These are phyloP conservation scores for Ensete ventricosum DNA, from an alignment of 176 grass and related monocot genomes.

Conservation along the genomic window DNA sequence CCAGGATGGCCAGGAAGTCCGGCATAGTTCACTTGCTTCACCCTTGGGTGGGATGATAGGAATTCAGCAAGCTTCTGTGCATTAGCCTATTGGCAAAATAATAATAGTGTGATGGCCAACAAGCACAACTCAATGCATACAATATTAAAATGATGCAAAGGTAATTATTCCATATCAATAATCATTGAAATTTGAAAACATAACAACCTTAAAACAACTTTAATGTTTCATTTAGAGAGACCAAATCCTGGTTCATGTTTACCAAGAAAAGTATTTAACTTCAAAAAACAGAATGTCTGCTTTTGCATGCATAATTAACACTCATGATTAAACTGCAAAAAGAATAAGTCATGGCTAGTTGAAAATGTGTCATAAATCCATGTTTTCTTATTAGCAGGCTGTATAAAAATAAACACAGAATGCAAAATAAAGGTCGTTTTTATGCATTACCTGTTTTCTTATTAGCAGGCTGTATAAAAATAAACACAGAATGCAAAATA, in stretches of 20 bases:
- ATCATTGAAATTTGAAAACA: not conserved
- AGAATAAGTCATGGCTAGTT: not conserved
- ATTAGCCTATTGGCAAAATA: conserved; percentile 50
- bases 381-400: not conserved
- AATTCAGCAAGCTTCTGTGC: conserved; percentile 98
- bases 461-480: too few relatives aligned
- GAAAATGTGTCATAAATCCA: not conserved
- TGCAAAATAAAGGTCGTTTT: too few relatives aligned
- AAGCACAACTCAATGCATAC: not conserved
- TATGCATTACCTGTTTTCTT: not conserved
- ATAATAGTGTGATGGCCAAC: not conserved
- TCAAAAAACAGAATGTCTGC: not conserved
- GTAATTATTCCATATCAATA: not conserved
- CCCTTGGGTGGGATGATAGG: conserved; percentile 69
- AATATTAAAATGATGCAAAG: not conserved
- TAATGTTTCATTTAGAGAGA: not conserved
- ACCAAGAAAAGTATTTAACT: too few relatives aligned
- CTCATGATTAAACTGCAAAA: not conserved
- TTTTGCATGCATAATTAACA: not conserved
- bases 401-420: too few relatives aligned
- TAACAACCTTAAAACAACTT: not conserved
- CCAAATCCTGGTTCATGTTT: not conserved
- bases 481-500: too few relatives aligned
- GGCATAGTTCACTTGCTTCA: conserved; percentile 81
- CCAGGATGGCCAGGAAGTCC: conserved; percentile 80